Evolutionary conservation across 306 rosid species (phyloP), one percentile per base, ranked within the genome.

Genomic region (Lathyrus sativus): DNA sequence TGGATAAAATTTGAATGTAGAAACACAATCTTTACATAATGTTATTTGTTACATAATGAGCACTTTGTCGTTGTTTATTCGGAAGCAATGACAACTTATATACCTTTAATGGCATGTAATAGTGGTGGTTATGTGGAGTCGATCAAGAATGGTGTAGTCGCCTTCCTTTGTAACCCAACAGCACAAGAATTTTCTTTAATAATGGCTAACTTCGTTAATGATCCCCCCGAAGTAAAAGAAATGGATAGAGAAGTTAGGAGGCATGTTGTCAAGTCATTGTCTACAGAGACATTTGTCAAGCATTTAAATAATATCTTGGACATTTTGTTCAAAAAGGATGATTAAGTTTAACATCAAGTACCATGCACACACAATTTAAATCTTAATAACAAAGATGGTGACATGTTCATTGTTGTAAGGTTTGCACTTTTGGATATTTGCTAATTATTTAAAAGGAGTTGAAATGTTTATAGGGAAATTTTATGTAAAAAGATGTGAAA

Each of bases 11-110:
- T 50, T 58, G 39, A 51, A 42, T 42, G 59, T 9, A 37, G 48
- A 17, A 56, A 49, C 9, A 9, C 6, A 42, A 26, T 58, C 56
- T 71, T 80, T 68, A 72, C 63, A 51, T 44, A 46, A 35, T 13
- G 29, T 19, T 58, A 60, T 51, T 48, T 74, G 31, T 15, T 79
- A 79, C 82, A 89, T 95, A 91, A 92, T 64, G 95, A 92, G 79
- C 96, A 92, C 81, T 87, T 88, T 15, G 96, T 95, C 73, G 89
- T 92, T 63, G 95, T 92, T 73, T 92, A 95, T 31, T 70, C 86
- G 79, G 96, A 92, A 83, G 95, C 98, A 74, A 87, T 92, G 98
- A 95, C 96, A 5, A 95, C 96, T 64, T 83, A 87, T 68, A 92
- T 86, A 79, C 95, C 91, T 9, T 92, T 92, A 9, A 92, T 89